A percentile compares a stretch with the other conserved stretches of the same genome.
phyloP scores from a whole-genome alignment of 2,329 filamentous ascomycete genomes.

The Pseudocercospora fuligena region DNA sequence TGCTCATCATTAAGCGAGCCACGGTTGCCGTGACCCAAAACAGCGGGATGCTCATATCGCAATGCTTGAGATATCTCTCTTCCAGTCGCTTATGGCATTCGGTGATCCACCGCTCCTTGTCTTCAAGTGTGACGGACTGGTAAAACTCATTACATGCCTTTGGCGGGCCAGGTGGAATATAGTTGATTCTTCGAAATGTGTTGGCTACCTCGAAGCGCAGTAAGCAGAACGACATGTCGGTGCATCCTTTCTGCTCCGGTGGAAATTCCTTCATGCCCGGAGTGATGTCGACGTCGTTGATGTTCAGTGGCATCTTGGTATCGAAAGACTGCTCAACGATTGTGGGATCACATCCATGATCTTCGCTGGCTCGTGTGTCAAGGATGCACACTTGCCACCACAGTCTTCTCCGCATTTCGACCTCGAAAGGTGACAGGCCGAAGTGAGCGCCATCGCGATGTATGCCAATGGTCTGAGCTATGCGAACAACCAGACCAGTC shows the following conservation, averaged over 20 bases:
- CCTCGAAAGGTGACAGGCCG: constrained; percentile 61
- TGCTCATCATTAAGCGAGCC: constrained; percentile 73
- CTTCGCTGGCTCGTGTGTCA: constrained; percentile 65
- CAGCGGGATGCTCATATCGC: constrained; percentile 62
- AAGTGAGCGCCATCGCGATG: constrained; percentile 64
- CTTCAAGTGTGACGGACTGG: constrained; percentile 49
- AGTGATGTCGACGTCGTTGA: constrained; percentile 59
- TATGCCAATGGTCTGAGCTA: constrained; percentile 64
- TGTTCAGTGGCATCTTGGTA: constrained; percentile 62
- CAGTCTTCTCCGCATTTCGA: constrained; percentile 62
- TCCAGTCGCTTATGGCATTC: constrained; percentile 54
- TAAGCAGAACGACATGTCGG: constrained; percentile 62
- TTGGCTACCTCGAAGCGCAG: constrained; percentile 59
- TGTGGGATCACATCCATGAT: constrained; percentile 66
- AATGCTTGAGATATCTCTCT: constrained; percentile 55
- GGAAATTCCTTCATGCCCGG: constrained; percentile 57
- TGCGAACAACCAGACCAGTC: constrained; percentile 62
- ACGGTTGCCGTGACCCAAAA: constrained; percentile 73
- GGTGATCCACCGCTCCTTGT: constrained; percentile 57
- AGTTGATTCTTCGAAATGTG: constrained; percentile 52
- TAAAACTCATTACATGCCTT: constrained; percentile 50
- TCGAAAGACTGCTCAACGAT: constrained; percentile 65
- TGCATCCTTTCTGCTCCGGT: constrained; percentile 56
- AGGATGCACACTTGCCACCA: constrained; percentile 66
- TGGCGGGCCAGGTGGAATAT: constrained; percentile 49